Percentiles rank a stretch among this genome's conserved stretches.
Conservation (phyloP, 2,329 filamentous ascomycete genomes). For the Nothopassalora personata region DNA sequence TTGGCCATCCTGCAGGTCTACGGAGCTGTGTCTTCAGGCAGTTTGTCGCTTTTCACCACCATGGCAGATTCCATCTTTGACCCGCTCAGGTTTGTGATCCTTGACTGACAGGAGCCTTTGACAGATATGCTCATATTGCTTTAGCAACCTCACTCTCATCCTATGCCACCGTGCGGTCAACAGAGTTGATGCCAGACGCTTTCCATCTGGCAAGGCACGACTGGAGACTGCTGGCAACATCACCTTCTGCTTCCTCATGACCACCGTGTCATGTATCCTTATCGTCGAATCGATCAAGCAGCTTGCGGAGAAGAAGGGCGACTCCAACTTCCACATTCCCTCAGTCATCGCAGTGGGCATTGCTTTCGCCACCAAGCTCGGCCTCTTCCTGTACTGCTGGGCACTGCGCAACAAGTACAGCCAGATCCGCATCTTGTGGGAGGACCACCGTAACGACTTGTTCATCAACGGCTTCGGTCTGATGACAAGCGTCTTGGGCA, state of each 20-base stretch:
- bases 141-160: conserved; percentile 79
- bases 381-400: conserved; percentile 87
- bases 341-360: conserved; percentile 79
- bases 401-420: conserved; percentile 84
- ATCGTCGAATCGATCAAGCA: conserved; percentile 81
- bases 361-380: conserved; percentile 79
- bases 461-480: conserved; percentile 88
- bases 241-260: conserved; percentile 95
- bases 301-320: conserved; percentile 49
- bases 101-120: not conserved
- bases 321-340: conserved; percentile 68
- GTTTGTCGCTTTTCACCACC: conserved; percentile 93
- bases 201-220: conserved; percentile 86
- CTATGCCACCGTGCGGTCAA: conserved; percentile 82
- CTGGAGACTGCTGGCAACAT: conserved; percentile 96
- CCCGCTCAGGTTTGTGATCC: conserved; percentile 35
- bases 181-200: conserved; percentile 76
- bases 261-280: conserved; percentile 80
- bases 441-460: conserved; percentile 96
- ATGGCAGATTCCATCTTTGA: conserved; percentile 96
- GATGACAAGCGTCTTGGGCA: conserved; percentile 82
- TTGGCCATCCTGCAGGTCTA: conserved; percentile 81
- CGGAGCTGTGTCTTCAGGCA: conserved; percentile 77
- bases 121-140: conserved; percentile 41
- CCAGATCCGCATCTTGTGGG: conserved; percentile 88